These are phyloP conservation scores for Neurospora crassa DNA, from an alignment of 2,329 filamentous ascomycete genomes.

Conservation along the genomic window DNA sequence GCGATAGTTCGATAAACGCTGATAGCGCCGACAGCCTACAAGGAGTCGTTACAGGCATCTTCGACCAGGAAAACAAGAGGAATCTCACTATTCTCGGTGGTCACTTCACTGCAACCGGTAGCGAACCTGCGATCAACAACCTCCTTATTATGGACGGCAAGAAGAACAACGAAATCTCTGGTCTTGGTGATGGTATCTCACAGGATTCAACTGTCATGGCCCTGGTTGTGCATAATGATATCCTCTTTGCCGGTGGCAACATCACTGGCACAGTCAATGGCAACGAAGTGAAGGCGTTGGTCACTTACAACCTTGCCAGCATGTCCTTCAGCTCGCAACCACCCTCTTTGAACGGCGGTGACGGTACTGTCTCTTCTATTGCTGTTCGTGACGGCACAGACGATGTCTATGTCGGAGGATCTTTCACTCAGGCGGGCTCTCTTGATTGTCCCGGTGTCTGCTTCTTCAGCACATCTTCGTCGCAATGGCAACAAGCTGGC, in stretches of 20 bases:
- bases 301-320: constrained; percentile 66
- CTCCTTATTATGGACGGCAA: constrained; percentile 72
- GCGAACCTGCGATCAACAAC: constrained; percentile 68
- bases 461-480: constrained; percentile 58
- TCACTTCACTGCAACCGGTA: constrained; percentile 65
- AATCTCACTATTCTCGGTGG: constrained; percentile 87
- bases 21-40: constrained; percentile 35
- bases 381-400: constrained; percentile 57
- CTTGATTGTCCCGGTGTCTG: constrained; percentile 78
- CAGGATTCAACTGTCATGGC: constrained; percentile 66
- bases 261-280: constrained; percentile 62
- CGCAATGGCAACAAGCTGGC: constrained; percentile 75
- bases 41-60: constrained; percentile 70
- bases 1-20: constrained; percentile 29
- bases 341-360: constrained; percentile 59
- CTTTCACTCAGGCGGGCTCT: constrained; percentile 73
- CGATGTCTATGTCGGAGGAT: constrained; percentile 78
- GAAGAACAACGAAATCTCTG: constrained; percentile 56
- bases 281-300: constrained; percentile 57
- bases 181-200: constrained; percentile 57
- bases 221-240: constrained; percentile 55
- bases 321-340: constrained; percentile 62
- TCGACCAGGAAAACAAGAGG: constrained; percentile 57
- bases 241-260: constrained; percentile 73
- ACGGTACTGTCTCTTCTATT: constrained; percentile 68